Evolutionary conservation across 169 alveolate genomes (phyloP).

Genomic region (Babesia divergens): DNA sequence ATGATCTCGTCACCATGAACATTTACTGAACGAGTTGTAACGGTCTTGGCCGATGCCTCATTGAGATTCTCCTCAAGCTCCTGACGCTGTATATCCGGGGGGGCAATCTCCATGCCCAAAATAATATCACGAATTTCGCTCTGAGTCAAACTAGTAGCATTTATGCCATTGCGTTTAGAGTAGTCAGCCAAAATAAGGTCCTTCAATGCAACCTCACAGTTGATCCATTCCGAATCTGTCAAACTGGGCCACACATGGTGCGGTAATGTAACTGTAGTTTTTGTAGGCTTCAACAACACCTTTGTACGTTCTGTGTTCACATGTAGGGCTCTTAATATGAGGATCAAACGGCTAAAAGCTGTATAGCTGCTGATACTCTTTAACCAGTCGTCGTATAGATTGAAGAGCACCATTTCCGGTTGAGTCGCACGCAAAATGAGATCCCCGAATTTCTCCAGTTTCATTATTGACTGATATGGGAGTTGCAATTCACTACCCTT

Average conservation of each 20-base stretch:
- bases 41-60: constrained; percentile 74
- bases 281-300: constrained; percentile 94
- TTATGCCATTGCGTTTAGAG: constrained; percentile 97
- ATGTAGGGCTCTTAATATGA: constrained; percentile 96
- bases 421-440: constrained; percentile 98
- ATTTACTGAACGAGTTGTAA: constrained; percentile 94
- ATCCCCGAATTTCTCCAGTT: constrained; percentile 99
- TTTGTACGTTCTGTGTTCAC: constrained; percentile 98
- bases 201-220: constrained; percentile 97
- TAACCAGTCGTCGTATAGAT: constrained; percentile 99
- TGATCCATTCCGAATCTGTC: constrained; percentile 99
- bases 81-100: constrained; percentile 94
- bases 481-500: constrained; percentile 98
- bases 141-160: constrained; percentile 97
- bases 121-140: constrained; percentile 99
- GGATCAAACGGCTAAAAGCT: constrained; percentile 95
- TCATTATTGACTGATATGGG: constrained; percentile 98
- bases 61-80: constrained; percentile 89
- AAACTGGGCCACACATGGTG: constrained; percentile 99
- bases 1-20: constrained; percentile 96
- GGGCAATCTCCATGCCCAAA: constrained; percentile 99
- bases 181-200: constrained; percentile 98
- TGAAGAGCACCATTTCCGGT: constrained; percentile 98
- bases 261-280: constrained; percentile 95
- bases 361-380: constrained; percentile 96